Conservation (phyloP, 257 asterid genomes). For the Knoxia roxburghii region DNA sequence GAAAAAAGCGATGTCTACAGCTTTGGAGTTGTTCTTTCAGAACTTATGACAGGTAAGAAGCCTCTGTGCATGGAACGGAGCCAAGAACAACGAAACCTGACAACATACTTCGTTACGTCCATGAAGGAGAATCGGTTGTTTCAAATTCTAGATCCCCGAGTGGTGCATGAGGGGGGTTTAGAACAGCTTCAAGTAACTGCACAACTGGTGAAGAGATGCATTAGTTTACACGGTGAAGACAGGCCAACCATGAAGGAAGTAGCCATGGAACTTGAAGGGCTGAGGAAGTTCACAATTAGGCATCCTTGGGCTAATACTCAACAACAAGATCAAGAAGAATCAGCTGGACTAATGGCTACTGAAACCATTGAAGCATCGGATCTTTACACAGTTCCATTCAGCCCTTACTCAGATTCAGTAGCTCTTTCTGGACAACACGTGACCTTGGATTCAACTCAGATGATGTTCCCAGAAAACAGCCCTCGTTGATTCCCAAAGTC, state of each 20-base stretch:
- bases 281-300: conserved; percentile 10
- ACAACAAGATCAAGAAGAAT: neutral
- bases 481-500: conserved; percentile 8
- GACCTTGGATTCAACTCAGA: conserved; percentile 29
- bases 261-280: conserved; percentile 31
- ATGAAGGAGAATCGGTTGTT: conserved; percentile 26
- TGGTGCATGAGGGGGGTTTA: conserved; percentile 37
- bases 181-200: conserved; percentile 28
- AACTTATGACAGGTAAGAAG: conserved; percentile 48
- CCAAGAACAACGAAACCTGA: conserved; percentile 28
- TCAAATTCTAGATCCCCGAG: conserved; percentile 31
- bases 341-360: neutral
- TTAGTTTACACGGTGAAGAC: conserved; percentile 29
- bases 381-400: neutral
- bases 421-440: conserved; percentile 35
- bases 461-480: conserved; percentile 18
- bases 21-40: conserved; percentile 53
- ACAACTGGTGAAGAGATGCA: conserved; percentile 43
- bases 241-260: conserved; percentile 57
- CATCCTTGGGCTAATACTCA: conserved; percentile 14
- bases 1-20: conserved; percentile 63
- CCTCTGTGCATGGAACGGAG: conserved; percentile 20
- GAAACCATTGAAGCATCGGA: neutral
- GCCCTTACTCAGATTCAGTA: conserved; percentile 20
- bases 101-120: conserved; percentile 31